Evolutionary conservation across 2,329 filamentous ascomycete species (phyloP).

Genomic region (Calonectria leucothoes): DNA sequence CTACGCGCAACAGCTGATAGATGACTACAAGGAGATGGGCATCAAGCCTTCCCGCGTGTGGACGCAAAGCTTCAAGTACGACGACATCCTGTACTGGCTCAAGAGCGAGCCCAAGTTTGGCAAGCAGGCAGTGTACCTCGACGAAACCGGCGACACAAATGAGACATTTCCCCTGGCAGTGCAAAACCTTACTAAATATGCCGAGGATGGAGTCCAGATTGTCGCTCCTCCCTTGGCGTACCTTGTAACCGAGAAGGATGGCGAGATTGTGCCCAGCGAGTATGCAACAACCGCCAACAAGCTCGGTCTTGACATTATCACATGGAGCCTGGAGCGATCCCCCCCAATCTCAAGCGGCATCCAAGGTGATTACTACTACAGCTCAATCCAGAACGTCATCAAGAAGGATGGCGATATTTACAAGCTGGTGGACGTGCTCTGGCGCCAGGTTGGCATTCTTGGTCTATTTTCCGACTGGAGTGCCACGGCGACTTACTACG

Average conservation of each 20-base stretch:
- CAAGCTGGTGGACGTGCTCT: slow-evolving; percentile 73
- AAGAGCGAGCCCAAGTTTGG: slow-evolving; percentile 69
- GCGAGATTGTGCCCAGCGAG: slow-evolving; percentile 69
- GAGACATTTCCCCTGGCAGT: slow-evolving; percentile 65
- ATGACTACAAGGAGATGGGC: slow-evolving; percentile 65
- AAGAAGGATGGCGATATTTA: slow-evolving; percentile 75
- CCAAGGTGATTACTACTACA: slow-evolving; percentile 66
- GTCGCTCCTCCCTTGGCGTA: slow-evolving; percentile 73
- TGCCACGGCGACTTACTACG: slow-evolving; percentile 76
- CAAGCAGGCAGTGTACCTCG: slow-evolving; percentile 72
- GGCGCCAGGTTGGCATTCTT: slow-evolving; percentile 67
- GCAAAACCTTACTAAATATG: slow-evolving; percentile 66
- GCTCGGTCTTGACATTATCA: slow-evolving; percentile 72
- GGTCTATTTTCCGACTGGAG: slow-evolving; percentile 79
- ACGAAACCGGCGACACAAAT: slow-evolving; percentile 68
- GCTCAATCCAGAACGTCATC: slow-evolving; percentile 63
- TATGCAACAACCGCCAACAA: slow-evolving; percentile 72
- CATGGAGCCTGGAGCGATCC: slow-evolving; percentile 77
- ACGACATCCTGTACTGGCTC: slow-evolving; percentile 76
- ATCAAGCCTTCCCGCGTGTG: slow-evolving; percentile 67
- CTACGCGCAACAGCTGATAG: slow-evolving; percentile 74
- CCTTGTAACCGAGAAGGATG: slow-evolving; percentile 64
- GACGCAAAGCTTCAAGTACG: slow-evolving; percentile 74
- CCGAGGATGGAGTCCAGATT: slow-evolving; percentile 68
- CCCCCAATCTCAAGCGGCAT: slow-evolving; percentile 66